These are phyloP conservation scores for Aspergillus sp. DNA, from an alignment of 2,329 filamentous ascomycete species.

Conservation along the genomic window DNA sequence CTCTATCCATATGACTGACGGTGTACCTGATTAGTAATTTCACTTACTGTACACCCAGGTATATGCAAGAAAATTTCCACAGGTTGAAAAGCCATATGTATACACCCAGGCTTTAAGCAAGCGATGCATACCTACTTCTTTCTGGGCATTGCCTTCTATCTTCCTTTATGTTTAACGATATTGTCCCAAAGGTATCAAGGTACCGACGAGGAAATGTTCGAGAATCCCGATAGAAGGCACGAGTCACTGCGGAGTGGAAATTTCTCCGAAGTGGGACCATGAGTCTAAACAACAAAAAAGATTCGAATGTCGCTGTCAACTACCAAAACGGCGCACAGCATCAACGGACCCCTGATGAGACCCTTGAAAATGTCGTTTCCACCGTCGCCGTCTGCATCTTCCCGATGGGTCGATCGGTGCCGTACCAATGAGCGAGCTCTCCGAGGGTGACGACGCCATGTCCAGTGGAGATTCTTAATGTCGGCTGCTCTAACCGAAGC, in stretches of 20 bases:
- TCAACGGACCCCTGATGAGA: neutral
- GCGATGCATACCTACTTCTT: too few relatives aligned
- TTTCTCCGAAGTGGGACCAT: neutral
- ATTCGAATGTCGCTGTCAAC: neutral
- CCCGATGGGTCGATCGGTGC: neutral
- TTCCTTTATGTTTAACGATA: too few relatives aligned
- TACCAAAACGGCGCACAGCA: neutral
- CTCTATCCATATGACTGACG: too few relatives aligned
- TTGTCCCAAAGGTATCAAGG: too few relatives aligned
- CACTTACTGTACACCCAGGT: too few relatives aligned
- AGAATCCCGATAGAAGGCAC: too few relatives aligned
- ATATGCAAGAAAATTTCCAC: too few relatives aligned
- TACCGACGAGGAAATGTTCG: too few relatives aligned
- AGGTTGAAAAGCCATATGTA: too few relatives aligned
- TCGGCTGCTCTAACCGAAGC: conserved; percentile 10
- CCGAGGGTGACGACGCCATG: neutral
- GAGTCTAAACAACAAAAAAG: neutral
- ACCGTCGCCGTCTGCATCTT: neutral
- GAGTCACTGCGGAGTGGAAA: neutral
- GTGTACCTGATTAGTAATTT: too few relatives aligned
- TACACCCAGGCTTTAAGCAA: too few relatives aligned
- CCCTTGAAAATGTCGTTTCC: neutral
- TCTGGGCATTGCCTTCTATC: too few relatives aligned
- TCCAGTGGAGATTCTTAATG: neutral
- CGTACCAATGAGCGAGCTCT: neutral